Evolutionary conservation across 2,329 filamentous ascomycete species (phyloP).

Genomic region (Phialemoniopsis sp.): DNA sequence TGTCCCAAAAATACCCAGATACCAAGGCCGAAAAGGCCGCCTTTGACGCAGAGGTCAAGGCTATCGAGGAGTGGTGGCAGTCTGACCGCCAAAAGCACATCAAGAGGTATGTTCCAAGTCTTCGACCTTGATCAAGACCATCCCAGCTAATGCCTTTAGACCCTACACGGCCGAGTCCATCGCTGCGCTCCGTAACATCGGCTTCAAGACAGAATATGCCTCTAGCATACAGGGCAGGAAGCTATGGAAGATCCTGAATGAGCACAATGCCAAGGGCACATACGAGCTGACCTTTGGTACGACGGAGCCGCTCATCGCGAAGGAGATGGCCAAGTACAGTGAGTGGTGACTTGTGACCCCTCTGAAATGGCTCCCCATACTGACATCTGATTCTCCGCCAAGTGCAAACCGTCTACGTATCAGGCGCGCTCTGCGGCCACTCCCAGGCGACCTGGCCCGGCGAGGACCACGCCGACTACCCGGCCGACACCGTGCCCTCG

Average conservation of each 20-base stretch:
- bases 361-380: no score
- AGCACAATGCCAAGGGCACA: conserved; percentile 69
- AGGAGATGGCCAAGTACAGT: conserved; percentile 95
- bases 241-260: conserved; percentile 86
- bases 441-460: conserved; percentile 94
- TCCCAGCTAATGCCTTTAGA: no score
- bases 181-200: conserved; percentile 82
- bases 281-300: conserved; percentile 77
- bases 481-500: conserved; percentile 95
- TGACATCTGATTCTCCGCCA: conserved; percentile 9
- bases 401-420: conserved; percentile 95
- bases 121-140: no score
- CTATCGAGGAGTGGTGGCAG: conserved; percentile 91
- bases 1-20: conserved; percentile 54
- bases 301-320: conserved; percentile 96
- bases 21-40: conserved; percentile 56
- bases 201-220: conserved; percentile 84
- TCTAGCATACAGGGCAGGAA: conserved; percentile 93
- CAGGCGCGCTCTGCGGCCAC: conserved; percentile 92
- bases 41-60: conserved; percentile 78
- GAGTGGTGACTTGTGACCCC: no score
- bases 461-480: conserved; percentile 96
- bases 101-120: conserved; percentile 61
- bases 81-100: conserved; percentile 91
- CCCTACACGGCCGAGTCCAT: conserved; percentile 97